Evolutionary conservation across 75 land plant genomes (phyloP), one percentile per base, ranked within the genome.

Genomic region (Cupressus sempervirens): DNA sequence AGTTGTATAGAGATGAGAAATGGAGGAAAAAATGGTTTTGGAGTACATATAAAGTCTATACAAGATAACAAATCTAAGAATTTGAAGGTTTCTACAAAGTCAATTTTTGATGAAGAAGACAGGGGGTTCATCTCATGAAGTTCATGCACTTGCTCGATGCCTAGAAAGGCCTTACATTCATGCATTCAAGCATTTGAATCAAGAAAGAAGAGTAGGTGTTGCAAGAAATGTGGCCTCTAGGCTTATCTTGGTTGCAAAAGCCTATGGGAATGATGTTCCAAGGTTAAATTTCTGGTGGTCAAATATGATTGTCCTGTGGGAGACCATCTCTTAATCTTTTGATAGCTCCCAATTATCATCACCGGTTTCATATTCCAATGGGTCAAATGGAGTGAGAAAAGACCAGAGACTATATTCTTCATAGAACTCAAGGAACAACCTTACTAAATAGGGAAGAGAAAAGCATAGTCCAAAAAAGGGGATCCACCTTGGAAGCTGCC

Each of bases 231-330:
- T 89, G 14, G 91, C 91, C 0, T 92, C 93, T 3, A 98, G 99
- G 54, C 92, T 97, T 84, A 91, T 94, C 83, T 67, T 96, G 67
- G 87, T 91, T 84, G 92, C 95, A 7, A 94, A 92, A 72, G 93
- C 99, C 1, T 96, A 98, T 48, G 96, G 96, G 34, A 96, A 89
- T 84, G 98, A 97, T 88, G 96, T 97, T 77, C 83, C 99, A 83
- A 94, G 99, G 91, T 94, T 97, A 85, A 96, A 94, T 3, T 97
- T 92, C 85, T 97, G 99, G 99, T 92, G 95, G 92, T 96, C 99
- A 45, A 97, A 97, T 86, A 91, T 88, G n/a, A 88, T 92, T 82
- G 93, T 93, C 38, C 82, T 97, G 65, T 89, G 99, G 85, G 98
- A 94, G 86, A 93, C 92, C 9, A 81, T 96, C 32, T 92, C 90